These are phyloP conservation scores for Rhizopogon vesiculosus DNA, from an alignment of 768 basidiomycete species.

Conservation along the genomic window DNA sequence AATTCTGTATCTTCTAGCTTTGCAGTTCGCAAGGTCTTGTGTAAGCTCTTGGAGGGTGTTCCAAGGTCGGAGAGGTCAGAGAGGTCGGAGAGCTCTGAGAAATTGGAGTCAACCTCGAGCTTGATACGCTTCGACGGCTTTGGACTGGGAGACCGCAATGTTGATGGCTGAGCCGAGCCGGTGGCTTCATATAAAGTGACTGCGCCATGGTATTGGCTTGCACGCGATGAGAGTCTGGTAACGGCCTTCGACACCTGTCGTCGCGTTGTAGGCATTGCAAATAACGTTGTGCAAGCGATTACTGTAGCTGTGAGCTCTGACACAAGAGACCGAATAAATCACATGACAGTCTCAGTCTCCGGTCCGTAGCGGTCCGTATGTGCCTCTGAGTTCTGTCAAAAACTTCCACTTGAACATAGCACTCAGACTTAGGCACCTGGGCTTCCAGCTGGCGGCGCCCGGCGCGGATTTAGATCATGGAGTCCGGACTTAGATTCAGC, in stretches of 20 bases:
- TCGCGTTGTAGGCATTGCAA: conserved; percentile 18
- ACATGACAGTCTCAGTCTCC: no score
- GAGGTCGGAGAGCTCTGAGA: not conserved
- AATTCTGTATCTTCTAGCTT: not conserved
- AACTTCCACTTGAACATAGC: no score
- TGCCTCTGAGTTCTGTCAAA: no score
- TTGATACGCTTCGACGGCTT: conserved; percentile 29
- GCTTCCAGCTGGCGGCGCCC: no score
- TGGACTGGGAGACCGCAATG: conserved; percentile 10
- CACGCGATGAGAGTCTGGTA: conserved; percentile 31
- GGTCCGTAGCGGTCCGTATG: no score
- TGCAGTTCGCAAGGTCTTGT: not conserved
- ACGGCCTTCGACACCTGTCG: conserved; percentile 23
- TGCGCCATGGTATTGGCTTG: conserved; percentile 39
- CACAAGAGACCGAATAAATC: no score
- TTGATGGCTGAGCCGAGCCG: conserved; percentile 13
- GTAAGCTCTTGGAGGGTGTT: not conserved
- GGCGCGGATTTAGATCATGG: no score
- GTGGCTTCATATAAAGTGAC: conserved; percentile 38
- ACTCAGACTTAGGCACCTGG: no score
- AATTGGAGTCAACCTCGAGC: conserved; percentile 10
- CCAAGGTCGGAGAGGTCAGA: not conserved
- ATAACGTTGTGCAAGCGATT: not conserved
- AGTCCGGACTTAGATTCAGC: no score
- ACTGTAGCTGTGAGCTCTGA: no score